Evolutionary conservation across 768 basidiomycete species (phyloP).

Genomic region (Suillus paluster): DNA sequence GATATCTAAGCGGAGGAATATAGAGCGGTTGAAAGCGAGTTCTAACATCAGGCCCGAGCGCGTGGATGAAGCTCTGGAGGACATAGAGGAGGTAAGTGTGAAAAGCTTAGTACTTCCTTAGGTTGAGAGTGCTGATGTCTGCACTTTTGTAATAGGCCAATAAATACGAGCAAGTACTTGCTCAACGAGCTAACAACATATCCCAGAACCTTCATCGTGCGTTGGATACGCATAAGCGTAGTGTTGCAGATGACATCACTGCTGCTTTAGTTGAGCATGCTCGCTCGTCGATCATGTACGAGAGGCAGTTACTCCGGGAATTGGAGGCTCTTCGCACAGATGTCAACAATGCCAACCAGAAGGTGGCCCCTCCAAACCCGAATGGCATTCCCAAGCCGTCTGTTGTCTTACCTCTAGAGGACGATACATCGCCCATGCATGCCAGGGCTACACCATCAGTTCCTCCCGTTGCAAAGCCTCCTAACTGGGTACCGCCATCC

Average conservation of each 20-base stretch:
- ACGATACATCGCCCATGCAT: constrained; percentile 44
- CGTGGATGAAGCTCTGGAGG: constrained; percentile 90
- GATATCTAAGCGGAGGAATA: constrained; percentile 90
- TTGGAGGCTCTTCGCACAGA: constrained; percentile 84
- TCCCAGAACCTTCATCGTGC: constrained; percentile 92
- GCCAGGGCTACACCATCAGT: constrained; percentile 24
- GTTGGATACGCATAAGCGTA: constrained; percentile 80
- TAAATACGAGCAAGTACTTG: constrained; percentile 85
- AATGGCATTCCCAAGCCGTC: constrained; percentile 64
- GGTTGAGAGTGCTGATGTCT: constrained; percentile 13
- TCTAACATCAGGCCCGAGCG: constrained; percentile 83
- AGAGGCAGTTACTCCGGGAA: constrained; percentile 86
- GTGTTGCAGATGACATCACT: constrained; percentile 91
- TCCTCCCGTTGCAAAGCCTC: constrained; percentile 24
- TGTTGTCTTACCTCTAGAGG: constrained; percentile 67
- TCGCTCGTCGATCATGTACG: constrained; percentile 89
- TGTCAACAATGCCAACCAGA: constrained; percentile 68
- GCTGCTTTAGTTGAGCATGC: constrained; percentile 92
- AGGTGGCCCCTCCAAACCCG: constrained; percentile 48
- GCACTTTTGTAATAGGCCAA: constrained; percentile 63
- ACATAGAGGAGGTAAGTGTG: constrained; percentile 81
- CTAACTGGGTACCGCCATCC: constrained; percentile 24
- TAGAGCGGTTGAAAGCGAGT: constrained; percentile 87
- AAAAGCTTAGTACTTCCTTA: not conserved
- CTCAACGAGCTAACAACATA: constrained; percentile 88